These are phyloP conservation scores for Xerocomus spinulosus DNA, from an alignment of 768 basidiomycete genomes.

Conservation along the genomic window DNA sequence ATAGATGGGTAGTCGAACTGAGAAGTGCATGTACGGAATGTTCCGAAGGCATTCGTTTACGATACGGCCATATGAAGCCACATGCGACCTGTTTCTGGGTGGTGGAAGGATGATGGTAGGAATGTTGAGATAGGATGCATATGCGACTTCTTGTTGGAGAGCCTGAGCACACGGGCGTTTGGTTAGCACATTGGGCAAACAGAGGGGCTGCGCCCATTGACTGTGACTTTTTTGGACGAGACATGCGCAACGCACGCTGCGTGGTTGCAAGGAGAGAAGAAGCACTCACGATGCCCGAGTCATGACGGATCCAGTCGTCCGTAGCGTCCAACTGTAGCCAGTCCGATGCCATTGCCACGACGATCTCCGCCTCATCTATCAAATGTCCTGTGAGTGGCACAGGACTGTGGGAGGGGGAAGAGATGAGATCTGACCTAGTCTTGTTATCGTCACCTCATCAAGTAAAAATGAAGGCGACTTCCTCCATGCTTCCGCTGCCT, in stretches of 20 bases:
- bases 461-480: conserved; percentile 69
- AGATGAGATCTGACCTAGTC: conserved; percentile 50
- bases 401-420: conserved; percentile 9
- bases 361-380: conserved; percentile 68
- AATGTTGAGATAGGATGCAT: conserved; percentile 89
- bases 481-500: conserved; percentile 83
- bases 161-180: conserved; percentile 51
- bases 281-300: conserved; percentile 83
- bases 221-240: conserved; percentile 9
- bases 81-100: conserved; percentile 75
- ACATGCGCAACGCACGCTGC: conserved; percentile 13
- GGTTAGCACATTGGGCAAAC: conserved; percentile 10
- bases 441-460: conserved; percentile 86
- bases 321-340: conserved; percentile 94
- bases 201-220: conserved; percentile 18
- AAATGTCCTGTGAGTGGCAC: conserved; percentile 14
- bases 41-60: conserved; percentile 73
- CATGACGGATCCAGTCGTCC: conserved; percentile 93
- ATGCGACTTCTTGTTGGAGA: conserved; percentile 86
- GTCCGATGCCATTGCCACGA: conserved; percentile 78
- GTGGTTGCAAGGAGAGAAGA: conserved; percentile 5
- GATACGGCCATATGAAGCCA: conserved; percentile 91
- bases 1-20: conserved; percentile 79
- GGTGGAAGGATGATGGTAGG: conserved; percentile 83
- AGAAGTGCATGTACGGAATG: conserved; percentile 70